Percentiles rank a stretch among this genome's conserved stretches.
Evolutionary conservation across 2,329 filamentous ascomycete genomes (phyloP).

Genomic region (Colletotrichum sidae): DNA sequence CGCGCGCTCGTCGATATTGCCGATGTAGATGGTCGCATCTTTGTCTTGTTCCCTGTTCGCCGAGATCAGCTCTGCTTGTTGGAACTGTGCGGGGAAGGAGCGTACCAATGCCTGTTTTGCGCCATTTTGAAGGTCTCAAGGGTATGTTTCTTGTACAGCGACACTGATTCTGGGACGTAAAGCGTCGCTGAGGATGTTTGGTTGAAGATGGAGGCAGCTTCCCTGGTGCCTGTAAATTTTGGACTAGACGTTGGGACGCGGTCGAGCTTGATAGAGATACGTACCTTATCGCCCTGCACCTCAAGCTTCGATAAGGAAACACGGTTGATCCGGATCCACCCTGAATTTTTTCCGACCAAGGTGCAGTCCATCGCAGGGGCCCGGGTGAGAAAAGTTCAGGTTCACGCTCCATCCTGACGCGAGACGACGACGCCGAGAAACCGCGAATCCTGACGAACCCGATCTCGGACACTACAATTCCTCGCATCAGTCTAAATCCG

Average conservation of each 20-base stretch:
- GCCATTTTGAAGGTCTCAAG: slow-evolving; percentile 63
- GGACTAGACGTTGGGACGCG: slow-evolving; percentile 26
- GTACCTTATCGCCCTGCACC: slow-evolving; percentile 19
- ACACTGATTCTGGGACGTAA: neutral
- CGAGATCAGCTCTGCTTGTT: slow-evolving; percentile 41
- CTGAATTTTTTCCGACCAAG: slow-evolving; percentile 31
- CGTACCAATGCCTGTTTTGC: slow-evolving; percentile 80
- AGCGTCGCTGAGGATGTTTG: neutral
- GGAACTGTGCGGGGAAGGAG: slow-evolving; percentile 6
- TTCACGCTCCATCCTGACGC: slow-evolving; percentile 26
- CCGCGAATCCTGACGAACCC: slow-evolving; percentile 25
- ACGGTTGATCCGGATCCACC: slow-evolving; percentile 35
- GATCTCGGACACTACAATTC: neutral
- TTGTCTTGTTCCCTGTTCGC: slow-evolving; percentile 91
- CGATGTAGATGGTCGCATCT: slow-evolving; percentile 97
- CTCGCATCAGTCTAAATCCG: neutral
- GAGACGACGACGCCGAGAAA: slow-evolving; percentile 29
- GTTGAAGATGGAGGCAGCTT: neutral
- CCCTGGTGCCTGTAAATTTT: slow-evolving; percentile 28
- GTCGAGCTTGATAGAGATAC: slow-evolving; percentile 27
- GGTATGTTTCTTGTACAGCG: neutral
- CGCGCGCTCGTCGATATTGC: slow-evolving; percentile 97
- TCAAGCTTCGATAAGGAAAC: slow-evolving; percentile 25
- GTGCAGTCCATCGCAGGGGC: slow-evolving; percentile 3
- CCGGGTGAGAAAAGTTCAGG: slow-evolving; percentile 30